Evolutionary conservation across 75 land plant genomes (phyloP).

Genomic region (Isoetes taiwanensis): DNA sequence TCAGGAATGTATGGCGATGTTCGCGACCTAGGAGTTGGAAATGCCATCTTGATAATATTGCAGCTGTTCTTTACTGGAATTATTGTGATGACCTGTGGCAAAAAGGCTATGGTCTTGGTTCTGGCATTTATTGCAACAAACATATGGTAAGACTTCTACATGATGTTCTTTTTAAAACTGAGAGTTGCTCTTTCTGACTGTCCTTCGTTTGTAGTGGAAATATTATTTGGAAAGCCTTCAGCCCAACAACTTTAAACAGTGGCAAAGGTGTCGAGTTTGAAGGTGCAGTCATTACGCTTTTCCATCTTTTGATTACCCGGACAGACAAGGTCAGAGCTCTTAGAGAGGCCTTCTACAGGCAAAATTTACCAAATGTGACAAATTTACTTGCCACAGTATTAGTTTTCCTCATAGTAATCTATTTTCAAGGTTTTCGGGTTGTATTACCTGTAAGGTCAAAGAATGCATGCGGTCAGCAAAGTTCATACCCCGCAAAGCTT

Average conservation of each 20-base stretch:
- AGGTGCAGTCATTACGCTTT: not conserved
- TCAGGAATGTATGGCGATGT: constrained; percentile 7
- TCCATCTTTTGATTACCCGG: constrained; percentile 2
- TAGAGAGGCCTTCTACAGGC: constrained; percentile 5
- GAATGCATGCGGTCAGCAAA: constrained; percentile 1
- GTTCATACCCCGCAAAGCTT: constrained; percentile 1
- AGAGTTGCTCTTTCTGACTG: constrained; percentile 1
- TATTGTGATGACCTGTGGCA: constrained; percentile 2
- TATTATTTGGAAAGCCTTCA: constrained; percentile 4
- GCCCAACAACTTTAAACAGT: constrained; percentile 1
- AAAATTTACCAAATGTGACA: constrained; percentile 4
- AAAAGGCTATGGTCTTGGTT: constrained; percentile 4
- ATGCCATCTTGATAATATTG: not conserved
- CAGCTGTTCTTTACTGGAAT: constrained; percentile 1
- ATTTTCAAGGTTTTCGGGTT: constrained; percentile 1
- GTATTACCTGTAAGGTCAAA: not conserved
- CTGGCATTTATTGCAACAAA: constrained; percentile 3
- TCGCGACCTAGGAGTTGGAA: not conserved
- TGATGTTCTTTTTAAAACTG: not conserved
- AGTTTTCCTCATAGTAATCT: constrained; percentile 1
- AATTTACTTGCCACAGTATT: not conserved
- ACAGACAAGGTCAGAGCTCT: constrained; percentile 6
- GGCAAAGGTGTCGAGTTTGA: constrained; percentile 1
- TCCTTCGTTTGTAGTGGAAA: not conserved
- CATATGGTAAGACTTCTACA: constrained; percentile 6